Base-by-base conservation (phyloP, 805 yeast species). In the Metschnikowia drakensbergensis region DNA sequence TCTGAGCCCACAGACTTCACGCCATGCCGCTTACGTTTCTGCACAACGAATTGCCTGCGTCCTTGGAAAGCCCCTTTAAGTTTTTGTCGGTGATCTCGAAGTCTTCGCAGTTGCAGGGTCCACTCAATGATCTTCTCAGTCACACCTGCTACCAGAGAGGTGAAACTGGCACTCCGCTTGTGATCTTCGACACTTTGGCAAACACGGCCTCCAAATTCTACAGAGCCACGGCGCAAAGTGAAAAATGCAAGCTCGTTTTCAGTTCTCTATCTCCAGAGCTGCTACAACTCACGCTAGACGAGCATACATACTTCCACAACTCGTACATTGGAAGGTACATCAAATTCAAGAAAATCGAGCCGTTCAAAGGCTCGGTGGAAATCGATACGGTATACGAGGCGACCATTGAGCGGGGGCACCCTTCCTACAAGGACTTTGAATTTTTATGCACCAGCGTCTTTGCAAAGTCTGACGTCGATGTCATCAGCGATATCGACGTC, bases 261-360 rank as follows among this genome's bases (percentile, higher is more conserved):
- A 34, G 46, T 45, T 54, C 55, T 4, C 13, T 32, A 1, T 22
- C 36, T 13, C 48, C 47, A 6, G 34, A 36, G 10, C 6, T 17
- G 5, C 25, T 49, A 3, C 10, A 26, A 5, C 13, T 54, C 7
- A n/a, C 25, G 6, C 36, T 56, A 7, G 41, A 49, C 6, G 55
- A 53, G 28, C 48, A 53, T 37, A 47, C 57, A 0, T 53, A 31
- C 31, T 48, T 35, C 25, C 57, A 52, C 27, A 48, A 54, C 35
- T 32, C 52, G 5, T 56, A 54, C 33, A 52, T 51, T 4, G 52
- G 54, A 17, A 46, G 55, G n/a, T 49, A 49, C 42, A 36, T 49
- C 37, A 30, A 29, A n/a, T 53, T 56, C 48, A 45, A 29, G 22
- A 51, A 51, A 27, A 11, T 6, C 31, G 28, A 27, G n/a, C 54